A percentile compares a stretch with the other conserved stretches of the same genome.
These are phyloP conservation scores for Penicillium sp. DNA, from an alignment of 2,329 filamentous ascomycete species.

Conservation along the genomic window DNA sequence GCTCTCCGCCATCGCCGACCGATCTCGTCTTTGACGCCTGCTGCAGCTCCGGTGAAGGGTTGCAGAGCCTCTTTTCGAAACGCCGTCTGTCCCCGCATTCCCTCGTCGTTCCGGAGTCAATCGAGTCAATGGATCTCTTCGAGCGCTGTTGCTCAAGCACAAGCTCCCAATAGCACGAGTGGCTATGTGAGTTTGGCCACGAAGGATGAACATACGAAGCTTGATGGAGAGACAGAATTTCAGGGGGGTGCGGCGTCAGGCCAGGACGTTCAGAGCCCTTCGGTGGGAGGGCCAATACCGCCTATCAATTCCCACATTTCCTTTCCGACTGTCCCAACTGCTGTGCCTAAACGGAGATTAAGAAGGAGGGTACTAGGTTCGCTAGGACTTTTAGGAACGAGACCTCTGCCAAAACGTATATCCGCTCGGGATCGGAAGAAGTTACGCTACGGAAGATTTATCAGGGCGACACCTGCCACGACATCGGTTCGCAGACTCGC, in stretches of 20 bases:
- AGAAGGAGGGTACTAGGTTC: not conserved
- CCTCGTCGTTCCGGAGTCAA: slow-evolving; percentile 5
- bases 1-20: slow-evolving; percentile 22
- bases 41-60: slow-evolving; percentile 3
- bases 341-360: not conserved
- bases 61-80: not conserved
- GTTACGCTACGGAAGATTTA: slow-evolving; percentile 23
- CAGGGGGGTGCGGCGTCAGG: too few relatives aligned
- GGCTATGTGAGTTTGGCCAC: not conserved
- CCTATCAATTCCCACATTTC: not conserved
- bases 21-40: slow-evolving; percentile 16
- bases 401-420: slow-evolving; percentile 8
- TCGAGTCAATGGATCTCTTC: slow-evolving; percentile 27
- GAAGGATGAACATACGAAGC: not conserved
- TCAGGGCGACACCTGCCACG: not conserved
- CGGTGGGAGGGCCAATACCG: not conserved
- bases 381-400: not conserved
- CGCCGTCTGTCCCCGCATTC: not conserved
- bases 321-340: not conserved
- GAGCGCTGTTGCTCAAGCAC: slow-evolving; percentile 1
- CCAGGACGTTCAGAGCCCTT: not conserved
- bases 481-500: not conserved
- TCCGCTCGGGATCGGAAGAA: slow-evolving; percentile 28
- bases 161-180: not conserved
- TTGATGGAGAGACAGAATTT: not conserved